Evolutionary conservation across 306 rosid species (phyloP).

Genomic region (Castanea mollissima): DNA sequence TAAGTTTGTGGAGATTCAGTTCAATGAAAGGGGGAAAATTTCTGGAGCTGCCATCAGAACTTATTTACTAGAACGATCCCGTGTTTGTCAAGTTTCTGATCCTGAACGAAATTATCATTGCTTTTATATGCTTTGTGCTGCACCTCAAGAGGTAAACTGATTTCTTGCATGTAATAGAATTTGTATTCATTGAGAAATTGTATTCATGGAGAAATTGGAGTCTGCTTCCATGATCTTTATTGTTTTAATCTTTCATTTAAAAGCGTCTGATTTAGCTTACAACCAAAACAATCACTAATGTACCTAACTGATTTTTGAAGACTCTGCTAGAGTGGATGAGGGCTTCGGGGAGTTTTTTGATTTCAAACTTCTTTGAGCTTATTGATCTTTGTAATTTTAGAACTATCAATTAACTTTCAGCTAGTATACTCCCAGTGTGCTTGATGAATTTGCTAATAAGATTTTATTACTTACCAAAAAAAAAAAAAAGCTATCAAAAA

Average conservation of each 20-base stretch:
- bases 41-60: constrained; percentile 99
- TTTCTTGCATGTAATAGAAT: background rate
- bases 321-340: too few relatives aligned
- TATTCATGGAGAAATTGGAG: background rate
- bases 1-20: constrained; percentile 98
- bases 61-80: constrained; percentile 84
- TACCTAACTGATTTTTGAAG: background rate
- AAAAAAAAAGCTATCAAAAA: too few relatives aligned
- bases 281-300: background rate
- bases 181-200: background rate
- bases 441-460: too few relatives aligned
- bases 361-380: too few relatives aligned
- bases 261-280: background rate
- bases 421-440: too few relatives aligned
- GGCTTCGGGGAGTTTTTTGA: too few relatives aligned
- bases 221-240: background rate
- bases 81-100: constrained; percentile 97
- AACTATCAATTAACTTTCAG: too few relatives aligned
- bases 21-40: constrained; percentile 75
- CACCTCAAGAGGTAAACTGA: constrained; percentile 69
- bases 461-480: too few relatives aligned
- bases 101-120: constrained; percentile 99
- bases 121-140: constrained; percentile 98
- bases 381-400: too few relatives aligned
- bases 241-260: background rate